Evolutionary conservation across 805 yeast species (phyloP), one percentile per base, ranked within the genome.

Genomic region (Limtongia smithiae): DNA sequence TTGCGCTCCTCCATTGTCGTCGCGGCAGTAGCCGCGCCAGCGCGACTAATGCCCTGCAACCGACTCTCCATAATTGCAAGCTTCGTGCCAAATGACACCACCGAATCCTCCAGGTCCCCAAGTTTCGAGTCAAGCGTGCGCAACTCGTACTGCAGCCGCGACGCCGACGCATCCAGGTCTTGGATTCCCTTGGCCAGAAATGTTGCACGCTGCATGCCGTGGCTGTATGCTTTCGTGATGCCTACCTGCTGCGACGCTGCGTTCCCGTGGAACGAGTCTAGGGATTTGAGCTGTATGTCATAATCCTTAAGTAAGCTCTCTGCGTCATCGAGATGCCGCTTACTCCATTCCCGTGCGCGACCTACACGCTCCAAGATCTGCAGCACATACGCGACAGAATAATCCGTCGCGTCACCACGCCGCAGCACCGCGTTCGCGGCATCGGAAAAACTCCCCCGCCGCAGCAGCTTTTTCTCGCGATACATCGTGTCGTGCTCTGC

Each of bases 101-200:
- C 72, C 38, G 81, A 74, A 24, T 80, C 81, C 58, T 82, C 85
- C 6, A 83, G 82, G 58, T 85, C 93, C 37, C 78, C 74, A 40
- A 85, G 74, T 57, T 83, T 80, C 20, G 77, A 74, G 28, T 74
- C 74, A 27, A 85, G 64, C 36, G 81, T 68, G 18, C 84, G 67
- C 38, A 81, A 68, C 61, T 85, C 91, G 63, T 85, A 85, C 57
- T 79, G 78, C 43, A 85, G 63, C 53, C 82, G 71, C 2, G 85
- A 81, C 30, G 78, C 75, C 43, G 79, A 66, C 7, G 81, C 75
- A 43, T 76, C 77, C 15, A 81, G 68, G 51, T 81, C 83, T 50
- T 74, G 76, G 25, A 67, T 62, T 6, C 69, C 65, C 12, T 32
- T 57, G 50, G 52, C 55, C 41, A 47, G 59, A 42, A 32, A 62